Base-by-base conservation (phyloP, 306 rosid species). In the Cicer chorassanicum region DNA sequence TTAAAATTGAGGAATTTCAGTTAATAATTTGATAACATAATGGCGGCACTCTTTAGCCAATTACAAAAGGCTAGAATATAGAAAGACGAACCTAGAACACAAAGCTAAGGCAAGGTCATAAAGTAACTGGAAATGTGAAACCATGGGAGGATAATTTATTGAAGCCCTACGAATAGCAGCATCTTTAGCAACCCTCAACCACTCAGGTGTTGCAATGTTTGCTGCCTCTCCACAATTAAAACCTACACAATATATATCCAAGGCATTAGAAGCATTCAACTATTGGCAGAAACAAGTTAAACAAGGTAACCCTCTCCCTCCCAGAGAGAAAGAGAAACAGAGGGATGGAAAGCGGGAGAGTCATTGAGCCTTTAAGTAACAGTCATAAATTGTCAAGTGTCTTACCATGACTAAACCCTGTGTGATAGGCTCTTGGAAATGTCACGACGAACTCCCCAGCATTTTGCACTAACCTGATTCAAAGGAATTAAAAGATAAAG, bases 161-260 rank as follows among this genome's bases (percentile, higher is more conserved):
- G 98, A 95, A 76, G 99, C 99, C 86, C 99, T 89, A 77, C 98
- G 91, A 71, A 95, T 86, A 51, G 99, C 99, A 81, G 98, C 99
- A 80, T 95, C 97, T 77, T 92, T 95, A 41, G 99, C 99, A 81
- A 95, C 85, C 68, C 86, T 87, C 88, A 95, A 86, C 99, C 99
- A 95, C 84, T 95, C 98, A 63, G 99, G 99, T 71, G 99, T 95
- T 9, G 99, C 99, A 83, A 95, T 92, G 83, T 95, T 95, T 3
- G 99, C 96, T 72, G 99, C 99, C 88, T 95, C 99, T 67, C 86
- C 99, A 56, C 93, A 92, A 82, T 95, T 95, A 82, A 95, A 95
- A 72, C 99, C 99, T 95, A 80, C 67, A 84, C 56, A 65, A 53
- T 51, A 79, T 43, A 59, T 60, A 73, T 76, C 19, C 69, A 74